Percentiles rank a stretch among this genome's conserved stretches.
Evolutionary conservation across 805 yeast genomes (phyloP).

Genomic region (Wickerhamiella brachini): DNA sequence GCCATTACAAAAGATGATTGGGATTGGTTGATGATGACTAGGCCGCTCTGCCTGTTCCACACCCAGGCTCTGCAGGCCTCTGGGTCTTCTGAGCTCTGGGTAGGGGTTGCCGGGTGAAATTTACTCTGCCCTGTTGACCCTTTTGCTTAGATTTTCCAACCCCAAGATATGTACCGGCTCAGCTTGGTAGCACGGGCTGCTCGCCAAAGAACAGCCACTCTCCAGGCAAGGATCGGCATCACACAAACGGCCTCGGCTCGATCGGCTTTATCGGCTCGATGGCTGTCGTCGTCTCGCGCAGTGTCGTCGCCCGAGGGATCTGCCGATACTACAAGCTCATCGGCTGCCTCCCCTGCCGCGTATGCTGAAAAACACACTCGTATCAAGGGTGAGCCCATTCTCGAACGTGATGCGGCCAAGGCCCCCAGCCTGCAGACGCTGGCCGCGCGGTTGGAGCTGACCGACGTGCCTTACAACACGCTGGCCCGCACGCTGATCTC

Average conservation of each 20-base stretch:
- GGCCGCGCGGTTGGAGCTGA: conserved; percentile 56
- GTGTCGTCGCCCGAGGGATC: not conserved
- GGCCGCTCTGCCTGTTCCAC: too few species aligned
- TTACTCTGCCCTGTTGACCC: not conserved
- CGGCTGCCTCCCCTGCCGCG: not conserved
- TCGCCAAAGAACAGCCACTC: not conserved
- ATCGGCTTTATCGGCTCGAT: not conserved
- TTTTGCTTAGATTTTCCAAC: not conserved
- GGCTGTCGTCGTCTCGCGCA: not conserved
- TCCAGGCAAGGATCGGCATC: not conserved
- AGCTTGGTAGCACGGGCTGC: not conserved
- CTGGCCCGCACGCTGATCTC: conserved; percentile 74
- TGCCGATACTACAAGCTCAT: not conserved
- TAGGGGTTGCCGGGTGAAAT: not conserved
- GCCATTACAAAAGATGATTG: conserved; percentile 10
- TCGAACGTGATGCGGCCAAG: conserved; percentile 39
- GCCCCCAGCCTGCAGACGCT: conserved; percentile 67
- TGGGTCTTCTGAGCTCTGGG: too few species aligned
- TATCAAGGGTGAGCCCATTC: conserved; percentile 21
- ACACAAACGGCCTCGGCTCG: not conserved
- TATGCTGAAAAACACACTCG: conserved; percentile 15
- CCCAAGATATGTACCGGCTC: not conserved
- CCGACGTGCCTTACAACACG: conserved; percentile 41
- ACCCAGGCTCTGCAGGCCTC: too few species aligned
- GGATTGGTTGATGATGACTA: not conserved